A percentile compares a stretch with the other conserved stretches of the same genome.
Conservation (phyloP, 306 rosid genomes). For the Rosa rugosa region DNA sequence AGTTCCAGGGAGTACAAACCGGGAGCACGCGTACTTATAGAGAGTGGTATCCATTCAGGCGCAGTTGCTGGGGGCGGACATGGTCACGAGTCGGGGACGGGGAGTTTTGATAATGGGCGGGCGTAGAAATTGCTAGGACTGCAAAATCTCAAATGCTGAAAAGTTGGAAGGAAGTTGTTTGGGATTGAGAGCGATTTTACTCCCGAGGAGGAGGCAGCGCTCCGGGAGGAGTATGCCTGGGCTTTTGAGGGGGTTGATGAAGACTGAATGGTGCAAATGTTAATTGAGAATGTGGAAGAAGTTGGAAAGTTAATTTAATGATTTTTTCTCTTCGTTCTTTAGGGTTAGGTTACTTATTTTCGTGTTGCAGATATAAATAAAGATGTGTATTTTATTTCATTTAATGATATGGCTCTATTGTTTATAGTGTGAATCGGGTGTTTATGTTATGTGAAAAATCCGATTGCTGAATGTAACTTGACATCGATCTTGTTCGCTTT, state of each 20-base stretch:
- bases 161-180: constrained; percentile 26
- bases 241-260: constrained; percentile 34
- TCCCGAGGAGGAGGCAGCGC: constrained; percentile 33
- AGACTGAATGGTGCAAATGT: constrained; percentile 19
- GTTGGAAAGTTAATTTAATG: not conserved
- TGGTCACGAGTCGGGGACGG: too few relatives aligned
- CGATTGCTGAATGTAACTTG: not conserved
- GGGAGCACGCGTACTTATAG: too few relatives aligned
- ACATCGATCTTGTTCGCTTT: not conserved
- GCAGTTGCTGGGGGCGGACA: too few relatives aligned
- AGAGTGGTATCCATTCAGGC: too few relatives aligned
- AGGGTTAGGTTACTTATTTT: not conserved
- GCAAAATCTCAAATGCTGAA: too few relatives aligned
- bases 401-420: not conserved
- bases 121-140: too few relatives aligned
- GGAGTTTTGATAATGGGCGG: too few relatives aligned
- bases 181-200: constrained; percentile 34
- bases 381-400: not conserved
- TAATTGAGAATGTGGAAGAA: not conserved
- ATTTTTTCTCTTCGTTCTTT: not conserved
- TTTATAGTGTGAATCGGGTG: not conserved
- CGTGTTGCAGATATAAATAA: not conserved
- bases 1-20: too few relatives aligned
- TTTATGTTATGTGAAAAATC: not conserved
- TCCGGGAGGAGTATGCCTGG: constrained; percentile 27